A percentile compares a stretch with the other conserved stretches of the same genome.
These are phyloP conservation scores for Salix caprea DNA, from an alignment of 345 rosid genomes.

Conservation along the genomic window DNA sequence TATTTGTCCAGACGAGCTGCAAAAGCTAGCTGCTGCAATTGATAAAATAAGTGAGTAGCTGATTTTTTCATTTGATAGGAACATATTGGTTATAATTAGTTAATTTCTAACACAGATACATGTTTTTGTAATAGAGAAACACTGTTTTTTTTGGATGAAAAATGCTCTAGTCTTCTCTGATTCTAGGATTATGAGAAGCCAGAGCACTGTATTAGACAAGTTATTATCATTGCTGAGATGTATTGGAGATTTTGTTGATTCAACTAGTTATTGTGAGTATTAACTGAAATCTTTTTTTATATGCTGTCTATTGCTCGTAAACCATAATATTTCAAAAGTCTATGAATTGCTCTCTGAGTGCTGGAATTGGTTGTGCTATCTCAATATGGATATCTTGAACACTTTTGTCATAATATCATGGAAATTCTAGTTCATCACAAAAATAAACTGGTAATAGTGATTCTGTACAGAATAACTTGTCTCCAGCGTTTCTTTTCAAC, in stretches of 20 bases:
- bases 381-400: background rate
- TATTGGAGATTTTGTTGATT: background rate
- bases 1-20: slow-evolving; percentile 93
- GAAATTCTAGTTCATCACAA: too few species aligned
- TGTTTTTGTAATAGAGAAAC: too few species aligned
- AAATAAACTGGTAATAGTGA: too few species aligned
- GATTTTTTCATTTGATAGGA: background rate
- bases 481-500: too few species aligned
- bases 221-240: background rate
- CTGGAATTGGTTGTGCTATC: background rate
- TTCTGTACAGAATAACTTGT: too few species aligned
- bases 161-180: background rate
- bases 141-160: too few species aligned
- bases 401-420: background rate
- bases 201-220: background rate
- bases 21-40: slow-evolving; percentile 70
- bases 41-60: slow-evolving; percentile 82
- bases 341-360: too few species aligned
- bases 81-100: background rate
- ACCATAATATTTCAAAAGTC: background rate
- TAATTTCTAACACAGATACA: too few species aligned
- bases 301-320: background rate
- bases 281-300: background rate
- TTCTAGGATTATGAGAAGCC: background rate
- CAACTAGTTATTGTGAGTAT: background rate